Percentiles rank a stretch among this genome's conserved stretches.
phyloP scores from a whole-genome alignment of 73 alveolate genomes.

The Paramecium pentaurelia region DNA sequence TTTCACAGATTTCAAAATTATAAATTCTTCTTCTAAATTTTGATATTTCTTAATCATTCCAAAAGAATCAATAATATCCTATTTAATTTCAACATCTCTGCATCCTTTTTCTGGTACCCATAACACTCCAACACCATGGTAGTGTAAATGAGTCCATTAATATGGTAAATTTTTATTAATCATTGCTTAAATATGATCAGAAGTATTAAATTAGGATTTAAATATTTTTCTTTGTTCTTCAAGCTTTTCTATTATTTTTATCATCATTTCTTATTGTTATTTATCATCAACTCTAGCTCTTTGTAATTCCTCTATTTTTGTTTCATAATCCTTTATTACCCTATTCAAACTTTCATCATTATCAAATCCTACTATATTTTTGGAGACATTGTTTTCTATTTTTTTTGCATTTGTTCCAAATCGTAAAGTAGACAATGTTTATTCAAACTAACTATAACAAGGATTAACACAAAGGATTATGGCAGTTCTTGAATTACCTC shows the following conservation, averaged over 20 bases:
- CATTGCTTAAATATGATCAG: neutral
- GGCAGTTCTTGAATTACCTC: constrained; percentile 64
- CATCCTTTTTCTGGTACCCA: constrained; percentile 43
- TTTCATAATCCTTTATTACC: constrained; percentile 64
- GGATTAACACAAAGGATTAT: constrained; percentile 88
- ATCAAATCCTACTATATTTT: constrained; percentile 64
- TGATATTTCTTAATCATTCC: neutral
- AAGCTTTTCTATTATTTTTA: neutral
- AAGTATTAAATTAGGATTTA: constrained; percentile 1
- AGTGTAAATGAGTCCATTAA: constrained; percentile 20
- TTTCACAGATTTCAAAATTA: neutral
- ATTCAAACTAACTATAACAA: constrained; percentile 54
- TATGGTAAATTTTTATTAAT: neutral
- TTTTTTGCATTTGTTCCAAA: constrained; percentile 95
- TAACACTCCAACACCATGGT: neutral
- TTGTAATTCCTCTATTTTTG: constrained; percentile 57
- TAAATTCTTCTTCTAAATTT: neutral
- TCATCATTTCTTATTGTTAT: neutral
- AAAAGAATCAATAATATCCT: neutral
- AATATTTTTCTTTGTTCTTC: constrained; percentile 34
- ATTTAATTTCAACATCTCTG: neutral
- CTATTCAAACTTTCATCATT: constrained; percentile 66
- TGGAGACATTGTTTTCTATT: constrained; percentile 87
- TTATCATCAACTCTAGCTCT: constrained; percentile 56
- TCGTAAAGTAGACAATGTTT: constrained; percentile 51